Evolutionary conservation across 2,329 filamentous ascomycete species (phyloP), one percentile per base, ranked within the genome.

Genomic region (Ilyonectria robusta): DNA sequence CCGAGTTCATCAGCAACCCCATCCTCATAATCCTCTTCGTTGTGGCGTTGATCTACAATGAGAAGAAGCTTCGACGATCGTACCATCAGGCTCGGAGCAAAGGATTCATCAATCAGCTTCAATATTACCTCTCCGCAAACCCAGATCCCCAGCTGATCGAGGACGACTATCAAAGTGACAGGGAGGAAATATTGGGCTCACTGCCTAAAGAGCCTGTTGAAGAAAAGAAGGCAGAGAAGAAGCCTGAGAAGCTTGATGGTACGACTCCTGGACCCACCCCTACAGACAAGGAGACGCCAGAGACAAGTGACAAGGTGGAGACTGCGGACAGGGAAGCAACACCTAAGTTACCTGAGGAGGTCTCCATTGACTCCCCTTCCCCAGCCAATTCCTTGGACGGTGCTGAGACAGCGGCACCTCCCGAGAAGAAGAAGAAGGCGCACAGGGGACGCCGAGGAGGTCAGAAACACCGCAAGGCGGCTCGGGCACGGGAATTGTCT

Each of bases 381-480:
- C 4, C 40, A 35, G 29, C 50, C 19, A 50, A 54, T 29, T 31
- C 11, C 9, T 21, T 26, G 4, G 59, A 46, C 13, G 61, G 40
- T 35, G 69, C 35, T 11, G 72, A 71, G 44, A 63, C 62, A 0
- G 56, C 62, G 1, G 56, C 62, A 17, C 64, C 57, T 59, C 74
- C 58, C 59, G 85, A 87, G 17, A 91, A 90, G 74, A 91, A 92
- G 79, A 92, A 89, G 76, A 93, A 92, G 77, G 86, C 88, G 0
- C 91, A 92, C 62, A 86, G 92, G 62, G 93, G 93, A 4, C 86
- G 89, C n/a, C 87, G 93, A 54, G 93, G 92, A 23, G 92, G 93
- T 2, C 87, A 88, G 19, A 91, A 92, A 77, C 90, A 92, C 66
- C 88, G 89, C 68, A 91, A 88, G 70, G 85, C 84, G 71, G 85